Evolutionary conservation across 2,329 filamentous ascomycete genomes (phyloP).

Genomic region (Hirsutella minnesotensis): DNA sequence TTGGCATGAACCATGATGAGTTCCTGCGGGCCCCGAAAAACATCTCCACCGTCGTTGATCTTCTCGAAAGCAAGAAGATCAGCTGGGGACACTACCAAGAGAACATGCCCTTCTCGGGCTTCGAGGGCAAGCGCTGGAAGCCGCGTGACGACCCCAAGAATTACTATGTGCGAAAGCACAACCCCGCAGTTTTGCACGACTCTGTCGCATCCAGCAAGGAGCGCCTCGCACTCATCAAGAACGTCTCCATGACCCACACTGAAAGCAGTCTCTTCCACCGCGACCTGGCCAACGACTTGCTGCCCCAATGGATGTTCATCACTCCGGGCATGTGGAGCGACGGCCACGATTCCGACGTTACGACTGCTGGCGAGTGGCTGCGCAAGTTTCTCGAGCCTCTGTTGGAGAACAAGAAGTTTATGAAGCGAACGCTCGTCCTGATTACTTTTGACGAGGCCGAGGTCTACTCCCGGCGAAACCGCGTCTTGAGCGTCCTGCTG

Average conservation of each 20-base stretch:
- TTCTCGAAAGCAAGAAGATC: slow-evolving; percentile 53
- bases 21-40: slow-evolving; percentile 47
- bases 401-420: slow-evolving; percentile 57
- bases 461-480: slow-evolving; percentile 55
- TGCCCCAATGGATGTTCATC: slow-evolving; percentile 64
- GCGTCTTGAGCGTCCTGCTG: slow-evolving; percentile 57
- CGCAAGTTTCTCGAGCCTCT: slow-evolving; percentile 59
- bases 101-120: slow-evolving; percentile 64
- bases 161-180: slow-evolving; percentile 78
- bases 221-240: slow-evolving; percentile 61
- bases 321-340: slow-evolving; percentile 67
- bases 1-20: slow-evolving; percentile 59
- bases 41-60: slow-evolving; percentile 54
- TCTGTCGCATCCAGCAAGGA: slow-evolving; percentile 45
- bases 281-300: slow-evolving; percentile 48
- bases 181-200: slow-evolving; percentile 54
- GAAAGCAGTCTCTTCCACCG: slow-evolving; percentile 47
- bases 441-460: slow-evolving; percentile 74
- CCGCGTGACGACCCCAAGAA: slow-evolving; percentile 57
- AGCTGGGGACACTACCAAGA: slow-evolving; percentile 67
- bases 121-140: slow-evolving; percentile 49
- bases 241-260: slow-evolving; percentile 35
- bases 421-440: slow-evolving; percentile 62
- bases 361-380: slow-evolving; percentile 56
- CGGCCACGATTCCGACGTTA: slow-evolving; percentile 63